These are phyloP conservation scores for Rachicladosporium sp. DNA, from an alignment of 2,329 filamentous ascomycete genomes.

Conservation along the genomic window DNA sequence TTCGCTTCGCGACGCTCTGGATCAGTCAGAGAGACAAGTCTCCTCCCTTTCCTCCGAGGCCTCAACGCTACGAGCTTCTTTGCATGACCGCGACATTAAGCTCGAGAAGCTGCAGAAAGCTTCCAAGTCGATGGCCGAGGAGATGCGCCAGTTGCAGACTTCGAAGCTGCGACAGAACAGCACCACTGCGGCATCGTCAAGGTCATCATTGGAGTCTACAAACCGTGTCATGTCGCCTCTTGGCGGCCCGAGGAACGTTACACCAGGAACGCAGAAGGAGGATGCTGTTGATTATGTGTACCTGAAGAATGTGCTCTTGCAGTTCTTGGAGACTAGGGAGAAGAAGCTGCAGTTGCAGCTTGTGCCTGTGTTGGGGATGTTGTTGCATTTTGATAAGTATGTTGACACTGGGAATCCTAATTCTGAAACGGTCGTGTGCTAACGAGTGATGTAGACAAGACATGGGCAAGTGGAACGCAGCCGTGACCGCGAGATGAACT, in stretches of 20 bases:
- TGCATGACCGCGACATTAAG: slow-evolving; percentile 65
- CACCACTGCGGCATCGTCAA: slow-evolving; percentile 37
- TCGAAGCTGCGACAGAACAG: slow-evolving; percentile 24
- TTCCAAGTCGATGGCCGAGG: slow-evolving; percentile 48
- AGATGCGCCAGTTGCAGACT: slow-evolving; percentile 39
- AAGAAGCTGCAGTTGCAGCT: slow-evolving; percentile 63
- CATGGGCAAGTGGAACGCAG: slow-evolving; percentile 76
- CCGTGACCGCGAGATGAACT: slow-evolving; percentile 44
- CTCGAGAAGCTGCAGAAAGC: slow-evolving; percentile 70
- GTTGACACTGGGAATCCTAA: slow-evolving; percentile 19
- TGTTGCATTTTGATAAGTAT: slow-evolving; percentile 66
- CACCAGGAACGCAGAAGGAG: slow-evolving; percentile 4
- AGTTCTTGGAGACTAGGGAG: slow-evolving; percentile 72
- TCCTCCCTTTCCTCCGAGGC: slow-evolving; percentile 75
- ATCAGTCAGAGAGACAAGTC: slow-evolving; percentile 76
- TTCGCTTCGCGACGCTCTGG: slow-evolving; percentile 66
- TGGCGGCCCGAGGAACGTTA: slow-evolving; percentile 16
- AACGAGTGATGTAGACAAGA: slow-evolving; percentile 42
- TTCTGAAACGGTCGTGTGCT: too few relatives aligned
- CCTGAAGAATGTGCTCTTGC: slow-evolving; percentile 67
- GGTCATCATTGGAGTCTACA: slow-evolving; percentile 46
- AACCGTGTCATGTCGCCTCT: slow-evolving; percentile 36
- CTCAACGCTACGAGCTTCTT: slow-evolving; percentile 56
- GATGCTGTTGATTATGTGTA: slow-evolving; percentile 49
- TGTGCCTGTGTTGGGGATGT: slow-evolving; percentile 63